Conservation (phyloP, 1,284 basidiomycete genomes). For the Papiliotrema nemorosa region DNA sequence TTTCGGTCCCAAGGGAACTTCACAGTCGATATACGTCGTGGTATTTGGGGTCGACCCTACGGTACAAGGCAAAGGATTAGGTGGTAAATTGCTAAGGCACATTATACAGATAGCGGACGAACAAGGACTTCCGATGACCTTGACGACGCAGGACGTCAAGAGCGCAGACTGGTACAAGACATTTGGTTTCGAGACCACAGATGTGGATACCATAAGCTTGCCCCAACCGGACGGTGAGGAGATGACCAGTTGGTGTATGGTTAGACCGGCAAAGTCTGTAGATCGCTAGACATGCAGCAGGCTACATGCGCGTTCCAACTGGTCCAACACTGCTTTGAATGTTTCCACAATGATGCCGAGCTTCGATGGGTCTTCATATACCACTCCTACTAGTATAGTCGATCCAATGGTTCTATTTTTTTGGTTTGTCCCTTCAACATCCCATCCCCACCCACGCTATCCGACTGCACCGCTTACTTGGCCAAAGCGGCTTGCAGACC, state of each 20-base stretch:
- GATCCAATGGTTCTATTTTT: not conserved
- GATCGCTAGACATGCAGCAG: not conserved
- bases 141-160: not conserved
- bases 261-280: not conserved
- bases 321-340: not conserved
- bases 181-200: not conserved
- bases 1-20: too few relatives aligned
- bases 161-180: not conserved
- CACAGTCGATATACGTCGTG: too few relatives aligned
- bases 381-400: too few relatives aligned
- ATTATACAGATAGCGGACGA: not conserved
- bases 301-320: not conserved
- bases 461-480: slow-evolving; percentile 32
- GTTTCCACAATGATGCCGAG: too few relatives aligned
- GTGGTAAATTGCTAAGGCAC: not conserved
- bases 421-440: not conserved
- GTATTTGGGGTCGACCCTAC: slow-evolving; percentile 1
- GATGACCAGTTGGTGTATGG: not conserved
- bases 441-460: not conserved
- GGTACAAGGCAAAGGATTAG: not conserved
- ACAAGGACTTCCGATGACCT: not conserved
- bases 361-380: too few relatives aligned
- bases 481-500: slow-evolving; percentile 75
- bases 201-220: not conserved
- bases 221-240: not conserved